These are phyloP conservation scores for Cordyceps farinosa DNA, from an alignment of 2,329 filamentous ascomycete genomes.

Conservation along the genomic window DNA sequence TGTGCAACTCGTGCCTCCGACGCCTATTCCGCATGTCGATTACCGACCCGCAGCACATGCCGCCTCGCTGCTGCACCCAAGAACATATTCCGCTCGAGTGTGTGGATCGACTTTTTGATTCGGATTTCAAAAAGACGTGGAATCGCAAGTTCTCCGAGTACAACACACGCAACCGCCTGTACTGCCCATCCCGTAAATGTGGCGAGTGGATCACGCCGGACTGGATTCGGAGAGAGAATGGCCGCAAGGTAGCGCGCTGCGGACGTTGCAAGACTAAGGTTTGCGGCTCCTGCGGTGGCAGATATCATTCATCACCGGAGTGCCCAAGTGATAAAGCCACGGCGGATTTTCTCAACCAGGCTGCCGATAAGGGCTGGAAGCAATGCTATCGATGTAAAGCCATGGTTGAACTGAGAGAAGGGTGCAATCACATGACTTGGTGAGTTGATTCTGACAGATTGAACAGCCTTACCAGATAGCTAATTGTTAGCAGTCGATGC, in stretches of 20 bases:
- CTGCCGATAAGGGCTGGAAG: slow-evolving; percentile 68
- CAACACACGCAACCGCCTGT: slow-evolving; percentile 69
- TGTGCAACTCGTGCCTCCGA: slow-evolving; percentile 75
- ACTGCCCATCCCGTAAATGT: slow-evolving; percentile 70
- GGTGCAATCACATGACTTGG: slow-evolving; percentile 88
- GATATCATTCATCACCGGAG: slow-evolving; percentile 65
- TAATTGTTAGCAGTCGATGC: slow-evolving; percentile 56
- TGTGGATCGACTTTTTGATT: slow-evolving; percentile 71
- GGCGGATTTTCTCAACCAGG: slow-evolving; percentile 59
- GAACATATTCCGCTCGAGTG: slow-evolving; percentile 72
- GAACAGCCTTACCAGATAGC: background rate
- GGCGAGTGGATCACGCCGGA: slow-evolving; percentile 76
- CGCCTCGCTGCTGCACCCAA: slow-evolving; percentile 73
- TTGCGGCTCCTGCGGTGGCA: slow-evolving; percentile 69
- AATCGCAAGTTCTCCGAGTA: slow-evolving; percentile 77
- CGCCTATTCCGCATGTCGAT: slow-evolving; percentile 72
- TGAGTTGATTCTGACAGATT: slow-evolving; percentile 39
- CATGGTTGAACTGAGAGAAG: slow-evolving; percentile 75
- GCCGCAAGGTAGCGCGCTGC: slow-evolving; percentile 67
- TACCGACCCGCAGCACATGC: slow-evolving; percentile 76
- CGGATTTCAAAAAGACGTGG: slow-evolving; percentile 73
- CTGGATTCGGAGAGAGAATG: slow-evolving; percentile 57
- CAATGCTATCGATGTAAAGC: slow-evolving; percentile 70
- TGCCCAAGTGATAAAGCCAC: slow-evolving; percentile 71
- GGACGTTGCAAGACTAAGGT: slow-evolving; percentile 68